These are phyloP conservation scores for Blastobotrys attinorum DNA, from an alignment of 805 yeast species.

Conservation along the genomic window DNA sequence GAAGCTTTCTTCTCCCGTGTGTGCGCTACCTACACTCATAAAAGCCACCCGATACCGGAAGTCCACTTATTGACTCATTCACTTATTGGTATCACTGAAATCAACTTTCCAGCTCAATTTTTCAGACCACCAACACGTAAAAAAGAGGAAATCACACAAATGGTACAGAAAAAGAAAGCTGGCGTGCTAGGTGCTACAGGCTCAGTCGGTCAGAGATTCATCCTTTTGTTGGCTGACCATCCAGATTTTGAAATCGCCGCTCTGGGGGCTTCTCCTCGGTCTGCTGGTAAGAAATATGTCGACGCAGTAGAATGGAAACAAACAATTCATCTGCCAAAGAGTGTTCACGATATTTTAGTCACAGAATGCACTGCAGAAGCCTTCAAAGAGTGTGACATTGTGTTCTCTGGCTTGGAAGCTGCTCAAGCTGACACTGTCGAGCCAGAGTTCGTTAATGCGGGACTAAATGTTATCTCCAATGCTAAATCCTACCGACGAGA, in stretches of 20 bases:
- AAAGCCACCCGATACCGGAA: too few relatives aligned
- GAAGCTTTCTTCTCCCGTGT: too few relatives aligned
- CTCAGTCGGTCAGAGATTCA: constrained; percentile 94
- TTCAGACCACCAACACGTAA: too few relatives aligned
- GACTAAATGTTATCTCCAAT: constrained; percentile 81
- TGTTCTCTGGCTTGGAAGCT: constrained; percentile 90
- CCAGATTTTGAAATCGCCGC: constrained; percentile 82
- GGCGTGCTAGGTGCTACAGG: constrained; percentile 94
- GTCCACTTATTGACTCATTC: too few relatives aligned
- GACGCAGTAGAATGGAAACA: constrained; percentile 95
- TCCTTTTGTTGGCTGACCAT: constrained; percentile 72
- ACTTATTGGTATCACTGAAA: neutral
- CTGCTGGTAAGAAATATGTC: constrained; percentile 81
- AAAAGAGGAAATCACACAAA: too few relatives aligned
- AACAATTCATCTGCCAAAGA: constrained; percentile 68
- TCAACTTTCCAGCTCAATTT: neutral
- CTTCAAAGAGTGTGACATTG: constrained; percentile 86
- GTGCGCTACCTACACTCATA: too few relatives aligned
- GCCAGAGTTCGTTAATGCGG: constrained; percentile 70
- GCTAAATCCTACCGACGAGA: constrained; percentile 94
- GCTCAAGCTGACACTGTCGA: constrained; percentile 92
- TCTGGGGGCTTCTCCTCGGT: constrained; percentile 87
- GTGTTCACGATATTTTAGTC: constrained; percentile 56
- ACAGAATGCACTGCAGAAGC: constrained; percentile 67
- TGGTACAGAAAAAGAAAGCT: constrained; percentile 2